Evolutionary conservation across 441 rosid genomes (phyloP).

Genomic region (Adansonia rubrostipa): DNA sequence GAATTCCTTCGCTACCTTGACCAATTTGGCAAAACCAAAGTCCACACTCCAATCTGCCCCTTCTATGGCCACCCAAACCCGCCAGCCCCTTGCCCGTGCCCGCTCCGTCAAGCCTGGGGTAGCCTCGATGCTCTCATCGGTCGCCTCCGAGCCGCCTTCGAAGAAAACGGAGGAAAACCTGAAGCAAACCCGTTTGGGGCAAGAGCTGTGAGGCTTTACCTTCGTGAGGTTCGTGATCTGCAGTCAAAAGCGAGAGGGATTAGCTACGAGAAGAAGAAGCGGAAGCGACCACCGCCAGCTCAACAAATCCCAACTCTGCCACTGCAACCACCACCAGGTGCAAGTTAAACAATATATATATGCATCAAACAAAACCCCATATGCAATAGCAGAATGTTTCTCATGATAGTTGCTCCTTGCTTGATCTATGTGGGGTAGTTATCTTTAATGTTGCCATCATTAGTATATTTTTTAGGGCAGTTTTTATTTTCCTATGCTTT

Average conservation of each 20-base stretch:
- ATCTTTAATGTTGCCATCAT: not conserved
- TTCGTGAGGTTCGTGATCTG: conserved; percentile 30
- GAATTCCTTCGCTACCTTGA: conserved; percentile 64
- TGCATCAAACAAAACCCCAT: conserved; percentile 6
- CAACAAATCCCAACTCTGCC: conserved; percentile 41
- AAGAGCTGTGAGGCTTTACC: conserved; percentile 64
- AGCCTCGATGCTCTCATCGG: conserved; percentile 66
- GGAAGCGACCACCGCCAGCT: conserved; percentile 49
- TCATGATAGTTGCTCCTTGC: not conserved
- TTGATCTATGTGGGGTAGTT: conserved; percentile 21
- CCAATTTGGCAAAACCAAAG: conserved; percentile 65
- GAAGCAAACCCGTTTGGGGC: conserved; percentile 70
- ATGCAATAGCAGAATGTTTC: not conserved
- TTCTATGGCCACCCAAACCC: conserved; percentile 65
- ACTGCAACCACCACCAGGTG: conserved; percentile 45
- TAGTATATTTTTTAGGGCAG: conserved; percentile 19
- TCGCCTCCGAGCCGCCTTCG: conserved; percentile 36
- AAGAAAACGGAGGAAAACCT: conserved; percentile 67
- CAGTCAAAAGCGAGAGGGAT: conserved; percentile 44
- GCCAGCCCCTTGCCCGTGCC: conserved; percentile 64
- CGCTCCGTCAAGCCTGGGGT: conserved; percentile 70
- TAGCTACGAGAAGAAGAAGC: conserved; percentile 73
- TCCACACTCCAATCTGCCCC: conserved; percentile 56
- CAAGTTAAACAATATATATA: conserved; percentile 30
- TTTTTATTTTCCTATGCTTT: not conserved